phyloP scores from a whole-genome alignment of 1,284 basidiomycete genomes.

The Lentinula novae-zelandiae region DNA sequence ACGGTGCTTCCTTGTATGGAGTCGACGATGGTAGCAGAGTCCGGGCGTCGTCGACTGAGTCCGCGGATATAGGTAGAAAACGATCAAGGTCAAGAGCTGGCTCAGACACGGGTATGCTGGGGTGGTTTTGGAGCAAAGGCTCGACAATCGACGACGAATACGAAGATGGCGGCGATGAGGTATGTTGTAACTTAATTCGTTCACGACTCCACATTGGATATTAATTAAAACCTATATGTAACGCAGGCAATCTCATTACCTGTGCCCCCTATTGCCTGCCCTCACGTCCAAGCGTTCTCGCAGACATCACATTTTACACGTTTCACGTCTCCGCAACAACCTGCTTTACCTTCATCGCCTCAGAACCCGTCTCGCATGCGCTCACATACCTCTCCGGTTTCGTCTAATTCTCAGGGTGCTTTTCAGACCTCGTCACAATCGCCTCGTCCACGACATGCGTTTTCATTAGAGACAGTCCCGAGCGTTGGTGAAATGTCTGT shows the following conservation, averaged over 20 bases:
- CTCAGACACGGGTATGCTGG: not conserved
- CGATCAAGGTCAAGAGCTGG: not conserved
- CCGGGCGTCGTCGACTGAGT: not conserved
- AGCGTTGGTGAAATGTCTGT: not conserved
- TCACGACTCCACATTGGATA: too few relatives aligned
- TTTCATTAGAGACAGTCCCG: not conserved
- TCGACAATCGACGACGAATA: not conserved
- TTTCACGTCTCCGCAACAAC: not conserved
- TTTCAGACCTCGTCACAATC: not conserved
- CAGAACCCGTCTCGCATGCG: not conserved
- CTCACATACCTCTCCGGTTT: not conserved
- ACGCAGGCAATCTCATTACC: not conserved
- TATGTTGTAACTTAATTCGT: not conserved
- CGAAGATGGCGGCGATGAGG: not conserved
- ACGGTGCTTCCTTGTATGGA: not conserved
- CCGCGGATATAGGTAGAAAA: not conserved
- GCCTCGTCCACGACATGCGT: not conserved
- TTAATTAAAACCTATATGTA: not conserved
- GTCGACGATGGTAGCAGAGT: not conserved
- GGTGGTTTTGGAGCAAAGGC: not conserved
- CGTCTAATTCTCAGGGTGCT: not conserved
- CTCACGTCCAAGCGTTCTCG: not conserved
- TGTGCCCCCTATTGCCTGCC: not conserved
- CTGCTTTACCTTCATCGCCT: not conserved
- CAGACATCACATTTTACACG: not conserved